These are phyloP conservation scores for Xylaria sp. DNA, from an alignment of 2,329 filamentous ascomycete genomes.

Conservation along the genomic window DNA sequence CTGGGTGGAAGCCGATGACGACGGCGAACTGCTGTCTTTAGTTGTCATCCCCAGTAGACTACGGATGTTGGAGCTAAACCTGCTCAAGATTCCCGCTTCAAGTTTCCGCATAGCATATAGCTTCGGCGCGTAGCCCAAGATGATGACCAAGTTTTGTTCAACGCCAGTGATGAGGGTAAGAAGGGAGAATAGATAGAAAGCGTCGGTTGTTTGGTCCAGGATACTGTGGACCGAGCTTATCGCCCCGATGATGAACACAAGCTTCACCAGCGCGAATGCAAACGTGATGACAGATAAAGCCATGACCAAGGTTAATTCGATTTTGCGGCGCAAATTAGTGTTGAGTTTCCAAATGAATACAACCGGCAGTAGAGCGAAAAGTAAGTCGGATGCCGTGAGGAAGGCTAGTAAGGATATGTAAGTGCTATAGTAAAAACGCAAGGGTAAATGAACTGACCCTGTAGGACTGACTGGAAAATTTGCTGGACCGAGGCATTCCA, in stretches of 20 bases:
- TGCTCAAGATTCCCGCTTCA: too few relatives aligned
- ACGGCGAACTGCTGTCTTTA: too few relatives aligned
- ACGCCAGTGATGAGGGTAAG: not conserved
- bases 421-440: too few relatives aligned
- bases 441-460: too few relatives aligned
- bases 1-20: too few relatives aligned
- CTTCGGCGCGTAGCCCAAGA: constrained; percentile 21
- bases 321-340: constrained; percentile 2
- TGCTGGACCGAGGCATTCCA: not conserved
- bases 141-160: constrained; percentile 25
- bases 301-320: constrained; percentile 3
- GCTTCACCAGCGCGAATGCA: not conserved
- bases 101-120: too few relatives aligned
- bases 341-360: constrained; percentile 24
- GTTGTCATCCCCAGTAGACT: too few relatives aligned
- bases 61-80: too few relatives aligned
- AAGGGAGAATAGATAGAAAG: not conserved
- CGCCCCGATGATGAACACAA: not conserved
- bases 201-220: too few relatives aligned
- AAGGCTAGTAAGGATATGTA: not conserved
- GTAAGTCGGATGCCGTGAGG: constrained; percentile 7
- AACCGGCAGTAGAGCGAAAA: constrained; percentile 22
- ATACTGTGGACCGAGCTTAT: not conserved
- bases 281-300: not conserved
- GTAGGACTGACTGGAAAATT: not conserved